Evolutionary conservation across 495 filamentous ascomycete species (phyloP).

Genomic region (Clohesyomyces aquaticus): DNA sequence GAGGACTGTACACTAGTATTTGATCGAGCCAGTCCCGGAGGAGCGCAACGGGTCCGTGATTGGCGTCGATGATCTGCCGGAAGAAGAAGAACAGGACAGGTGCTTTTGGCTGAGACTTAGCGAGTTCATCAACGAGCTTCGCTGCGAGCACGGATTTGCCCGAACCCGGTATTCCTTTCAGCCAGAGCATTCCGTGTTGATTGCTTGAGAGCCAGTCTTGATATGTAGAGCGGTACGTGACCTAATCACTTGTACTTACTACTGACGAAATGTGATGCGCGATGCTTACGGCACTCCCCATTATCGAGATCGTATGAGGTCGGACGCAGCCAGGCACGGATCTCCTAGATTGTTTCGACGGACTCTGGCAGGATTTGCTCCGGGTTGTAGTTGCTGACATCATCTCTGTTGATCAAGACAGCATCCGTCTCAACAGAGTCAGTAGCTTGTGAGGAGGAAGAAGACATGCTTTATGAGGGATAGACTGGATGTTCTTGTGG

Average conservation of each 20-base stretch:
- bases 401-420: too few relatives aligned
- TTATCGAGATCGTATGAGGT: conserved; percentile 49
- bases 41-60: conserved; percentile 50
- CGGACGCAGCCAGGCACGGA: conserved; percentile 49
- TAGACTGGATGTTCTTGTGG: too few relatives aligned
- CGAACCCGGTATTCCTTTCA: conserved; percentile 57
- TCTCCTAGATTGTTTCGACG: conserved; percentile 24
- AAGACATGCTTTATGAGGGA: too few relatives aligned
- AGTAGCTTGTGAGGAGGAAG: too few relatives aligned
- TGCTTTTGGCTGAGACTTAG: conserved; percentile 21
- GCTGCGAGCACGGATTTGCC: conserved; percentile 59
- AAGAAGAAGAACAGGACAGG: conserved; percentile 61
- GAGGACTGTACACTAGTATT: conserved; percentile 49
- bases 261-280: conserved; percentile 46
- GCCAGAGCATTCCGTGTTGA: conserved; percentile 52
- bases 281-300: conserved; percentile 44
- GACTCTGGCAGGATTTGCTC: conserved; percentile 25
- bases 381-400: too few relatives aligned
- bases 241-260: too few relatives aligned
- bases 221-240: too few relatives aligned
- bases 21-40: conserved; percentile 54
- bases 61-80: conserved; percentile 56
- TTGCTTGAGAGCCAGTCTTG: conserved; percentile 49
- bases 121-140: conserved; percentile 43
- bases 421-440: too few relatives aligned